Conservation (phyloP, 495 filamentous ascomycete species). For the Chaetomium cochliodes region DNA sequence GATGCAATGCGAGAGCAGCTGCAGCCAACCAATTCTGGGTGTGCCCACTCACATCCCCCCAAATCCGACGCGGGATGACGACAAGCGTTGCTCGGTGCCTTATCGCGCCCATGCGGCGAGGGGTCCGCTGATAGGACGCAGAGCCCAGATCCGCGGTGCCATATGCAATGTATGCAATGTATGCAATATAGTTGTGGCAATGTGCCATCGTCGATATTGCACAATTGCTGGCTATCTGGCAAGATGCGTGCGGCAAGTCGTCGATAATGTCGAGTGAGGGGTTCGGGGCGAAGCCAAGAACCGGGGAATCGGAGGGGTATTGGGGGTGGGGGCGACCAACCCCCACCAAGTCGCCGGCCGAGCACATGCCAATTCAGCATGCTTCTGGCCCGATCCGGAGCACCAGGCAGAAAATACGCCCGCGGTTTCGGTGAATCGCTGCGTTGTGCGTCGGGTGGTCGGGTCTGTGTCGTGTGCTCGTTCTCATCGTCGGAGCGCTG, state of each 20-base stretch:
- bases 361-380: conserved; percentile 17
- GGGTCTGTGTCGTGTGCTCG: not conserved
- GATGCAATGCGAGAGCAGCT: conserved; percentile 31
- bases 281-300: not conserved
- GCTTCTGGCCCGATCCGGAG: conserved; percentile 7
- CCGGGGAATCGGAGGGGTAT: conserved; percentile 8
- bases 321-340: not conserved
- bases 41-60: conserved; percentile 26
- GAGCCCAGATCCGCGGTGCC: not conserved
- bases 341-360: conserved; percentile 18
- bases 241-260: not conserved
- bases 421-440: not conserved
- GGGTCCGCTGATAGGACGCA: conserved; percentile 26
- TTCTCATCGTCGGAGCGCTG: not conserved
- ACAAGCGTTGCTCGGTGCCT: conserved; percentile 33
- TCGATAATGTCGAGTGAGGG: not conserved
- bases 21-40: conserved; percentile 32
- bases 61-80: conserved; percentile 40
- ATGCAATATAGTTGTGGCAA: not conserved
- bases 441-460: not conserved
- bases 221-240: too few species aligned
- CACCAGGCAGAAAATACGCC: not conserved
- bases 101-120: conserved; percentile 34
- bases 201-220: not conserved
- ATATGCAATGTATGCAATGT: not conserved